These are phyloP conservation scores for Saccharomyces cerevisiae DNA, from an alignment of 805 yeast species.

Conservation along the genomic window DNA sequence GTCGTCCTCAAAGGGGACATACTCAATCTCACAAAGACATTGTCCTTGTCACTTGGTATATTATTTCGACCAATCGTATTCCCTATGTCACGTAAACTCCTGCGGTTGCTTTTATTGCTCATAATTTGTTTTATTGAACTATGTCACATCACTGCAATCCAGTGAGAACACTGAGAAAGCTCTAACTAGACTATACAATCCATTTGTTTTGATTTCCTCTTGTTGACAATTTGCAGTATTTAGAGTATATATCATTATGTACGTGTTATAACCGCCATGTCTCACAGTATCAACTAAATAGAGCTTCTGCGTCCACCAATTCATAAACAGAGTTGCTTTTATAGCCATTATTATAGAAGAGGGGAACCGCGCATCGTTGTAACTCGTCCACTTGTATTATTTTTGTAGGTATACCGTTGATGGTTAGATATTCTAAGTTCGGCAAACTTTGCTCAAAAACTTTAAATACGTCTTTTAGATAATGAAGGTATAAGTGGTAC, in stretches of 20 bases:
- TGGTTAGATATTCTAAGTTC: constrained; percentile 24
- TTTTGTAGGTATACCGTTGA: constrained; percentile 31
- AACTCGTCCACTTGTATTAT: constrained; percentile 19
- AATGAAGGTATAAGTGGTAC: constrained; percentile 31
- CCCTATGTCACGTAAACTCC: neutral
- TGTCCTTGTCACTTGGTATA: constrained; percentile 3
- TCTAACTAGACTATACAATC: neutral
- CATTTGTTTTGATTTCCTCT: neutral
- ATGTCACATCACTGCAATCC: no score
- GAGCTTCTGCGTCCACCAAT: constrained; percentile 22
- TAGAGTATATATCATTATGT: neutral
- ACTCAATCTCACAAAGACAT: constrained; percentile 20
- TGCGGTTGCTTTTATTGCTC: neutral
- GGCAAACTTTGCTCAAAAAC: constrained; percentile 27
- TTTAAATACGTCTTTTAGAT: constrained; percentile 27
- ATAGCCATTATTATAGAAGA: constrained; percentile 19
- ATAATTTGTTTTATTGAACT: neutral
- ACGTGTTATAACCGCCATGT: neutral
- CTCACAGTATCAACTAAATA: constrained; percentile 15
- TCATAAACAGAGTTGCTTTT: constrained; percentile 27
- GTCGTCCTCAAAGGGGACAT: constrained; percentile 19
- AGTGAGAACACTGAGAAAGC: no score
- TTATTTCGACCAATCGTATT: neutral
- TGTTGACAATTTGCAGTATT: neutral
- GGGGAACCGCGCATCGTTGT: constrained; percentile 25